Evolutionary conservation across 495 filamentous ascomycete species (phyloP), one percentile per base, ranked within the genome.

Genomic region (Penicillium coffeae): DNA sequence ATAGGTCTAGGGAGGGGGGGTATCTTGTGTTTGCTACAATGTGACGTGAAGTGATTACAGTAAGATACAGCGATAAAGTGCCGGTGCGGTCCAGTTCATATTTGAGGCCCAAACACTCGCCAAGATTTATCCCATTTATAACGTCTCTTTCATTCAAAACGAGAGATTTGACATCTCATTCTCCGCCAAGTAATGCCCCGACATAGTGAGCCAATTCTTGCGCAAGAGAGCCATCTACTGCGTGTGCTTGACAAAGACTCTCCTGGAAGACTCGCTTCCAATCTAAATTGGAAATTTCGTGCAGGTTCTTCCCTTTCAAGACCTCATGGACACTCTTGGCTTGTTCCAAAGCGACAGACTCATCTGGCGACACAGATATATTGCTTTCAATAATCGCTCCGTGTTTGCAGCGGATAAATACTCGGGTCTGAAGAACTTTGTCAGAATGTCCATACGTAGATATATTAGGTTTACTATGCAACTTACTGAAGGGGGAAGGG

Each of bases 341-440:
- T 56, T 79, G 71, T 12, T 65, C 58, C 16, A 59, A 58, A 14
- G 72, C 72, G 6, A 50, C 39, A 1, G 44, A 48, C 21, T 58
- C 21, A 34, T 77, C 62, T 1, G 55, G 34, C 8, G 75, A 72
- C 13, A 68, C 51, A 2, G 74, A 74, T 25, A 79, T 71, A 16
- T 63, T 58, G 46, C 68, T 74, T 48, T 74, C 70, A 21, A 74
- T 65, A 25, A 75, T 62, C 12, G 64, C 66, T 5, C 72, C 72
- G 20, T 75, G 65, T 41, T 74, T 72, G 16, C 68, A 38, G 39
- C 70, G 68, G 20, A 75, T 60, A 42, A 69, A 72, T 36, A 64
- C 61, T 32, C 64, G 66, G 10, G 70, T 74, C 68, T 71, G 9
- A 20, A 22, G 21, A 20, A 13, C 18, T 32, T 7, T 20, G 22